These are phyloP conservation scores for Aspergillus homomorphus DNA, from an alignment of 495 filamentous ascomycete genomes.

Conservation along the genomic window DNA sequence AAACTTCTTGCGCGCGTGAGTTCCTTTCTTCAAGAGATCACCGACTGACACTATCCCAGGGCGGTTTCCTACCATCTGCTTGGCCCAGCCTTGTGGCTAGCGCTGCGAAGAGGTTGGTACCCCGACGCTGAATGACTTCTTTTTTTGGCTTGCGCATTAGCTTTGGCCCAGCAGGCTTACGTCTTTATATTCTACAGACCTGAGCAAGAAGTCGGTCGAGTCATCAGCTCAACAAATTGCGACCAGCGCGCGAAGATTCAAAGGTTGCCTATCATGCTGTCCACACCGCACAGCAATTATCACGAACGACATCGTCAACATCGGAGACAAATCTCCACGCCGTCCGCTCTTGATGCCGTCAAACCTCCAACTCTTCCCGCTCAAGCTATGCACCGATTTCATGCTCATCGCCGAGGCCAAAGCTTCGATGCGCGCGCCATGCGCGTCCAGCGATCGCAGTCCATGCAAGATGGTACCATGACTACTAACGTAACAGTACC, in stretches of 20 bases:
- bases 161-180: constrained; percentile 14
- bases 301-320: constrained; percentile 71
- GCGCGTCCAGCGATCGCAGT: constrained; percentile 46
- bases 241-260: constrained; percentile 14
- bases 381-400: constrained; percentile 48
- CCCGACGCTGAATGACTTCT: constrained; percentile 4
- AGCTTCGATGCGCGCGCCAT: constrained; percentile 67
- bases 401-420: constrained; percentile 70
- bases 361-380: constrained; percentile 61
- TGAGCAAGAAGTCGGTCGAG: constrained; percentile 20
- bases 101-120: constrained; percentile 24
- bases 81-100: constrained; percentile 25
- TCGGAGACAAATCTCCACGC: constrained; percentile 86
- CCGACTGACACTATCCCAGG: constrained; percentile 42
- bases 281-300: constrained; percentile 63
- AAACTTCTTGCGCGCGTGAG: constrained; percentile 10
- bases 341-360: constrained; percentile 64
- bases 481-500: constrained; percentile 62
- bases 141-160: constrained; percentile 7
- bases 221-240: constrained; percentile 14
- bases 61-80: constrained; percentile 22
- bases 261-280: constrained; percentile 62
- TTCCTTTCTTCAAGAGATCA: constrained; percentile 26
- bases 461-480: constrained; percentile 53
- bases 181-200: constrained; percentile 11